Evolutionary conservation across 225 moss, liverwort and hornwort genomes (phyloP).

Genomic region (Pleurozium schreberi): DNA sequence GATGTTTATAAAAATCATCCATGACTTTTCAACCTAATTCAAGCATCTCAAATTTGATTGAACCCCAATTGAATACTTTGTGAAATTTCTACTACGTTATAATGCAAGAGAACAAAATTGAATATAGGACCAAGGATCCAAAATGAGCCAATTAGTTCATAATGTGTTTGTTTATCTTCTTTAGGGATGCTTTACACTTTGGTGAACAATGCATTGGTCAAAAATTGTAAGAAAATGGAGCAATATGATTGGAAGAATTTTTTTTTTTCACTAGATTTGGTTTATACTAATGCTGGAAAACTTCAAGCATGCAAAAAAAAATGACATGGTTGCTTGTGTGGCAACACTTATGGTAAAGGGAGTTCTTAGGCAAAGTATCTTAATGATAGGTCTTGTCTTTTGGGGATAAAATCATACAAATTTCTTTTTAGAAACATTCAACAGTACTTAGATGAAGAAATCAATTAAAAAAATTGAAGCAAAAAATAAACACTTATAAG

Average conservation of each 20-base stretch:
- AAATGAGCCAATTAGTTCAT: rapidly evolving
- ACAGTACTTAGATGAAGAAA: background rate
- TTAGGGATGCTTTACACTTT: no score
- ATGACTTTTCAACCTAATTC: background rate
- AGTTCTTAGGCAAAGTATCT: background rate
- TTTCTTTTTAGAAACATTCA: background rate
- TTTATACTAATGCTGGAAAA: no score
- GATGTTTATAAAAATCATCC: background rate
- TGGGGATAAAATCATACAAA: rapidly evolving
- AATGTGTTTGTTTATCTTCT: background rate
- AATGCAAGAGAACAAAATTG: background rate
- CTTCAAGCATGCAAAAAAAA: no score
- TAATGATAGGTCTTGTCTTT: background rate
- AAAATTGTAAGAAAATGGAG: no score
- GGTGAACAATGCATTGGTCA: no score
- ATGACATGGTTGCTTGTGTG: no score
- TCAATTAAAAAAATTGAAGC: background rate
- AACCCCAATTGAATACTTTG: background rate
- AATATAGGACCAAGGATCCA: rapidly evolving
- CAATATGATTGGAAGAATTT: no score
- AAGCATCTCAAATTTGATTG: background rate
- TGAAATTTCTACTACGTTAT: background rate
- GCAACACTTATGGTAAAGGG: no score
- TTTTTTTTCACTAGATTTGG: no score
- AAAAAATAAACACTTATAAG: background rate